Base-by-base conservation (phyloP, 768 basidiomycete species). In the Piloderma croceum region DNA sequence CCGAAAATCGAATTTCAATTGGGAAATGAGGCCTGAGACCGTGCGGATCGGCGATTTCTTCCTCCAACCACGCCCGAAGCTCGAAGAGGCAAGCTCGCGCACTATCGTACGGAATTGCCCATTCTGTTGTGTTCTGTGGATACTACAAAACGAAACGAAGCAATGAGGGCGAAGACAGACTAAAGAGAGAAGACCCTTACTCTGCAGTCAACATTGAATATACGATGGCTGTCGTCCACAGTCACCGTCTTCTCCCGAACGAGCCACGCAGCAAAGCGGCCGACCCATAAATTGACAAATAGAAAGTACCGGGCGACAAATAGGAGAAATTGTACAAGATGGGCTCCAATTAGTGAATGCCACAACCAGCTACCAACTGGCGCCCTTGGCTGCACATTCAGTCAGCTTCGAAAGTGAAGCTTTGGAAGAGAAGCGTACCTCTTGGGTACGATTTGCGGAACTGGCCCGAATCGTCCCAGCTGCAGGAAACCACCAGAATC, bases 401-500 rank as follows among this genome's bases (percentile, higher is more conserved):
- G 36, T 23, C 19, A 13, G 24, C 37, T 38, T 37, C 49, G 33
- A 44, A 39, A 36, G 39, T 39, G 21, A 19, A 46, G 35, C n/a
- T 11, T 33, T 37, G 38, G 22, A 38, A 18, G 25, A 10, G 22
- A 31, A 53, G 56, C 74, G 54, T 60, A 93, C 92, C 71, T 89
- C 84, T 39, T 58, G 57, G 5, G 90, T 89, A 44, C 92, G 75
- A 63, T 89, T 74, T 23, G 83, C 73, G 47, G 79, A 68, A 53
- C 81, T 85, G 37, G 86, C 74, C 25, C 88, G 76, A 36, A 94
- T 70, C 24, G 63, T 63, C 43, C 82, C 81, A 11, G 79, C 73
- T 36, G 85, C 80, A 3, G 93, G 91, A 64, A 82, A 94, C 93
- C 93, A 99, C 89, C 90, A 96, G 13, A 91, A 71, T 13, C 91